Conservation (phyloP, 1,284 basidiomycete genomes). For the Naganishia albida region DNA sequence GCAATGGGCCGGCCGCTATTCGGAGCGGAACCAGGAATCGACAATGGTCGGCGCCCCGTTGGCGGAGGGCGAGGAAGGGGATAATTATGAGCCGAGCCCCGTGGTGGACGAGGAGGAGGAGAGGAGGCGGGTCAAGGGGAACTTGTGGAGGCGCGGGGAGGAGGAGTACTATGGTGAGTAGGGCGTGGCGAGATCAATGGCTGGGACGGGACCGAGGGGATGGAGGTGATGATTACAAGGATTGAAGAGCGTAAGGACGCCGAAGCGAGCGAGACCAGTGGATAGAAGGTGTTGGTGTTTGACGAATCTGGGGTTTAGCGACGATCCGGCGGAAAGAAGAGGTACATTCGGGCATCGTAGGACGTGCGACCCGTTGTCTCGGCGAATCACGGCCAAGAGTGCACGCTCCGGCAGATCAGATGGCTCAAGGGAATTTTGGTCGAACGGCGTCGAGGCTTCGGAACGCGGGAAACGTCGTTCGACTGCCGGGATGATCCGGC, state of each 20-base stretch:
- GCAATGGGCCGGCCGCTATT: slow-evolving; percentile 83
- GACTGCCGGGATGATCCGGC: no score
- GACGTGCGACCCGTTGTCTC: no score
- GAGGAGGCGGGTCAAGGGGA: slow-evolving; percentile 43
- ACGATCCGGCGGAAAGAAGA: not conserved
- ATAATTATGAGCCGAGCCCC: slow-evolving; percentile 47
- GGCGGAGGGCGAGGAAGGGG: slow-evolving; percentile 71
- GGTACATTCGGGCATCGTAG: not conserved
- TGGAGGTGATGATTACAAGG: no score
- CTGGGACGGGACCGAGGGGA: not conserved
- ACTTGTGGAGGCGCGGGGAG: slow-evolving; percentile 50
- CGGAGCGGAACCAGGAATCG: slow-evolving; percentile 74
- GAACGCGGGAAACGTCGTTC: no score
- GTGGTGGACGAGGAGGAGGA: slow-evolving; percentile 39
- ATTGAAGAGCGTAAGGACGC: no score
- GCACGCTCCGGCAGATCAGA: no score
- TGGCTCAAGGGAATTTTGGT: no score
- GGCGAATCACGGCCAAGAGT: no score
- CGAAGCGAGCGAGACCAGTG: no score
- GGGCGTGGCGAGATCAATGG: not conserved
- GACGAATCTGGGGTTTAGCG: no score
- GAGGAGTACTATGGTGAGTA: slow-evolving; percentile 52
- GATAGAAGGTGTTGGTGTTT: not conserved
- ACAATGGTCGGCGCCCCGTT: slow-evolving; percentile 69
- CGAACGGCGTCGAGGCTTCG: no score